Evolutionary conservation across 2,329 filamentous ascomycete genomes (phyloP).

Genomic region (Xylariaceae sp.): DNA sequence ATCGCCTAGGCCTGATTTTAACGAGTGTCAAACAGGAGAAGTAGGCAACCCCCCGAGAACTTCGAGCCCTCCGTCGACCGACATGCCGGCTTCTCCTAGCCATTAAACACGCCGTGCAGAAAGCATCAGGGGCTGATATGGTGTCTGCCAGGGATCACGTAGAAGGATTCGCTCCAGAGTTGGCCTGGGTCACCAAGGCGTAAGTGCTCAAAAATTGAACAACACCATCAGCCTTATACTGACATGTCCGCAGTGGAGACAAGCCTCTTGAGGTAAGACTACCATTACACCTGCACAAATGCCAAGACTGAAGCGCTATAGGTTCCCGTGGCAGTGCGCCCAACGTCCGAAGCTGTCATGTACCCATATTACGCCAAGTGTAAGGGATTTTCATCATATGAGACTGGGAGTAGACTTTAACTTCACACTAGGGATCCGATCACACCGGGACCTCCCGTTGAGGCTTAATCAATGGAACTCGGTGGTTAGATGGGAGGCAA

Average conservation of each 20-base stretch:
- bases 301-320: conserved; percentile 6
- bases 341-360: conserved; percentile 57
- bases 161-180: conserved; percentile 94
- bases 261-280: conserved; percentile 69
- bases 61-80: too few species aligned
- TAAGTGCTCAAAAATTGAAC: conserved; percentile 34
- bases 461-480: conserved; percentile 98
- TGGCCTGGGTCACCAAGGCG: conserved; percentile 85
- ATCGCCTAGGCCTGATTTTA: too few species aligned
- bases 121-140: conserved; percentile 5
- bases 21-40: conserved; percentile 13
- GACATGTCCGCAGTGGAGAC: conserved; percentile 61
- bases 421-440: conserved; percentile 66
- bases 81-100: too few species aligned
- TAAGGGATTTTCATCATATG: conserved; percentile 53
- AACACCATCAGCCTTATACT: conserved; percentile 19
- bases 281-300: too few species aligned
- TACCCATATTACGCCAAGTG: conserved; percentile 21
- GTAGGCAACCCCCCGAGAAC: conserved; percentile 6
- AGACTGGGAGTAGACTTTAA: conserved; percentile 37
- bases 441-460: conserved; percentile 89
- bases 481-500: conserved; percentile 90
- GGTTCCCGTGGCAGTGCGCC: conserved; percentile 64
- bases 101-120: neutral
- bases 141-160: conserved; percentile 78